phyloP scores from a whole-genome alignment of 495 filamentous ascomycete species.

The Penicillium salamii region DNA sequence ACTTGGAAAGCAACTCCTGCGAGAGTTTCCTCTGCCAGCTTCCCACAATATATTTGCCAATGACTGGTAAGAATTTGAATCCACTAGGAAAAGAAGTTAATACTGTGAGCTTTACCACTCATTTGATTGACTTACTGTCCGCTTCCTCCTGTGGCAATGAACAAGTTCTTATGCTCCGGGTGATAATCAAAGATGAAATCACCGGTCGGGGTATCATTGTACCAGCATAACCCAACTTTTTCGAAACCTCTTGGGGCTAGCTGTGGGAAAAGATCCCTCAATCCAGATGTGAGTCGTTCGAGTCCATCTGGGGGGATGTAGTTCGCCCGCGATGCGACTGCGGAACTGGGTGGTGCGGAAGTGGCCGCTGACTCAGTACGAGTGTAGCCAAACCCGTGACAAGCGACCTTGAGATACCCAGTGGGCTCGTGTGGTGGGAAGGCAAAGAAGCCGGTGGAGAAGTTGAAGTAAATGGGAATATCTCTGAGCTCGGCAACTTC shows the following conservation, averaged over 20 bases:
- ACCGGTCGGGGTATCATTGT: constrained; percentile 69
- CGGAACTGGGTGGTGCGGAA: constrained; percentile 20
- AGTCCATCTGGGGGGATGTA: constrained; percentile 55
- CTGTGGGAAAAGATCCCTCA: constrained; percentile 57
- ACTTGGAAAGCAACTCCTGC: constrained; percentile 33
- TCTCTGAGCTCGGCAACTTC: constrained; percentile 57
- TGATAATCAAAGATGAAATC: constrained; percentile 78
- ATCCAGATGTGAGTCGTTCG: constrained; percentile 50
- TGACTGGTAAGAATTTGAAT: constrained; percentile 49
- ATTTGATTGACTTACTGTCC: constrained; percentile 54
- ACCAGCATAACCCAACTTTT: constrained; percentile 75
- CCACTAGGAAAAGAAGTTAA: constrained; percentile 15
- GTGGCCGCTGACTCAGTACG: constrained; percentile 12
- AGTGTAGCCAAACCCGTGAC: constrained; percentile 73
- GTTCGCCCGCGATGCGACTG: constrained; percentile 26
- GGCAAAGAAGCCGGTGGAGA: constrained; percentile 72
- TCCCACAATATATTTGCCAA: constrained; percentile 43
- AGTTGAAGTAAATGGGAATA: constrained; percentile 72
- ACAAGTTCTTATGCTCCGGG: constrained; percentile 59
- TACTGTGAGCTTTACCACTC: background rate
- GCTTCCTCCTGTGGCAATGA: constrained; percentile 74
- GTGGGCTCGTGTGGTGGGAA: constrained; percentile 58
- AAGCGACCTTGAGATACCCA: constrained; percentile 63
- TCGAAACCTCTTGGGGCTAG: constrained; percentile 58
- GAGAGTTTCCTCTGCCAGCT: constrained; percentile 35